Conservation (phyloP, 2,329 filamentous ascomycete species). For the Lomentospora prolificans region DNA sequence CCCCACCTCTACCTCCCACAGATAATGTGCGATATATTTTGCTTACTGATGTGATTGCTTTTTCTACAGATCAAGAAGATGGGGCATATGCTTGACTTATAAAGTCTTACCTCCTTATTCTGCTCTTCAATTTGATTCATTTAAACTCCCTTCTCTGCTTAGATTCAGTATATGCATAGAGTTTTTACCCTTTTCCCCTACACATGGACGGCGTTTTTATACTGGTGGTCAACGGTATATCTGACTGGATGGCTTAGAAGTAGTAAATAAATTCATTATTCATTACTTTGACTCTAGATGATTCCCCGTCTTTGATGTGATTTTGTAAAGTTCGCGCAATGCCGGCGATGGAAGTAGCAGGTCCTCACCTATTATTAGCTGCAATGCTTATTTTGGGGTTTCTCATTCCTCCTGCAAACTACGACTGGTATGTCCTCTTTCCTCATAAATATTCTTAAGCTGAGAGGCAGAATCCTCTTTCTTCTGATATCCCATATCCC, state of each 20-base stretch:
- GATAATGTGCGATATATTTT: slow-evolving; percentile 9
- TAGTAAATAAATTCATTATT: background rate
- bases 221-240: background rate
- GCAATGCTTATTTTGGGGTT: no score
- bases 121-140: background rate
- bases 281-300: background rate
- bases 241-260: background rate
- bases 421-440: no score
- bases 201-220: background rate
- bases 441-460: no score
- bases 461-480: no score
- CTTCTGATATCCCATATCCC: no score
- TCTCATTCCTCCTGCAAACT: no score
- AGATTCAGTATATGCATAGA: background rate
- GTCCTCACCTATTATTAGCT: no score
- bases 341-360: no score
- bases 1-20: background rate
- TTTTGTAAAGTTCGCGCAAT: no score
- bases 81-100: slow-evolving; percentile 65
- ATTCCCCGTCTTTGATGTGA: no score
- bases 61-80: slow-evolving; percentile 66
- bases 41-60: background rate
- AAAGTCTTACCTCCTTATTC: slow-evolving; percentile 15
- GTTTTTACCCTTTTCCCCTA: background rate
- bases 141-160: background rate